phyloP scores from a whole-genome alignment of 129 eudicot species.

The Ambrosia trifida region DNA sequence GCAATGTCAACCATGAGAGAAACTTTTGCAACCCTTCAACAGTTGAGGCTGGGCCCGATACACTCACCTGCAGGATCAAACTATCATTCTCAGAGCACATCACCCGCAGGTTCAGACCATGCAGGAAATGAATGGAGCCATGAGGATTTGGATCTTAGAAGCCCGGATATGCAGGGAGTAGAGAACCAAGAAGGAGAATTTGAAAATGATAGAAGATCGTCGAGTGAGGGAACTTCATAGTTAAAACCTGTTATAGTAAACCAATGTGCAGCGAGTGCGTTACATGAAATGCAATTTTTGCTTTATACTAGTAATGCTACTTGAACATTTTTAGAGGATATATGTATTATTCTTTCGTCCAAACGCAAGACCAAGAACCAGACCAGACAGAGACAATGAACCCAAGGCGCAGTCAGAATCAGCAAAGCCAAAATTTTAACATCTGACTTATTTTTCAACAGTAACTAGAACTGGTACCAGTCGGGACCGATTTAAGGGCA shows the following conservation, averaged over 20 bases:
- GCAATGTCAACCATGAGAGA: conserved; percentile 97
- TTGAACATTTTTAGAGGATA: neutral
- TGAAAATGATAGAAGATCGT: conserved; percentile 40
- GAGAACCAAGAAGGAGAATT: conserved; percentile 36
- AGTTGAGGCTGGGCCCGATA: conserved; percentile 49
- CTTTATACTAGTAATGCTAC: neutral
- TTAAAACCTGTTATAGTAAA: neutral
- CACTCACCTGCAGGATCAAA: conserved; percentile 36
- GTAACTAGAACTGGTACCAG: too few species aligned
- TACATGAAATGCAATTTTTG: neutral
- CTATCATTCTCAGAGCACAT: conserved; percentile 38
- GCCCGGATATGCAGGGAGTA: conserved; percentile 22
- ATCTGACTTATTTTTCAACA: too few species aligned
- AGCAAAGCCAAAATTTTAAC: too few species aligned
- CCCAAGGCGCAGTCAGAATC: too few species aligned
- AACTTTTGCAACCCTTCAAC: conserved; percentile 80
- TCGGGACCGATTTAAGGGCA: too few species aligned
- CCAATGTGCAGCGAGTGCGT: neutral
- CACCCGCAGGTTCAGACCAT: conserved; percentile 36
- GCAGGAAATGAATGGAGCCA: conserved; percentile 47
- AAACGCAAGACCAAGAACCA: too few species aligned
- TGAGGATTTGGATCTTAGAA: conserved; percentile 47
- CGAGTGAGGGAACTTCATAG: conserved; percentile 28
- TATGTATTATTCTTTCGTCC: neutral
- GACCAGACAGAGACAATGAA: too few species aligned